Base-by-base conservation (phyloP, 1,284 basidiomycete genomes). In the Trichosporon faecale region DNA sequence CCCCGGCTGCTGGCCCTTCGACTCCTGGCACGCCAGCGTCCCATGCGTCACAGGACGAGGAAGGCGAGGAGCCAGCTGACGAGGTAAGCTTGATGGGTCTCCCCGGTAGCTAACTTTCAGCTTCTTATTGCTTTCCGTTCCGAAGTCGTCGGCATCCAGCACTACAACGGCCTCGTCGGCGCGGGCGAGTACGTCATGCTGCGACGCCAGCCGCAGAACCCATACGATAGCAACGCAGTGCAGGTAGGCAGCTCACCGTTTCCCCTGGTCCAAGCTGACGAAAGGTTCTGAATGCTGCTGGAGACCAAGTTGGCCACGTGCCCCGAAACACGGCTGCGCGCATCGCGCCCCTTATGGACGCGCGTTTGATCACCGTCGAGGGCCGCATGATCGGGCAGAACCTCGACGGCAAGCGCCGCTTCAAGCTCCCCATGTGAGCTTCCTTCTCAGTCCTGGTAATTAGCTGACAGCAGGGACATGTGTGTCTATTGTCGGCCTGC, bases 141-240 rank as follows among this genome's bases (percentile, higher is more conserved):
- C 0, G 89, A 87, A 64, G 88, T 93, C 16, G 93, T 94, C 0
- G 92, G 92, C 0, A 85, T 94, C 12, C 91, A 92, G 77, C 92
- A 94, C 78, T 94, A 94, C 77, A n/a, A 57, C 88, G 91, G 92
- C 46, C 77, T 94, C 66, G 93, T 93, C 46, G 91, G 89, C 3
- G 80, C 86, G 0, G 91, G 90, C 60, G 92, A 94, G 80, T 87
- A 92, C 80, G 92, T 94, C n/a, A 82, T 86, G 60, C 85, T 94
- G 0, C 82, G 88, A 2, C 84, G 92, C 70, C 87, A 94, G 77
- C 91, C 91, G 0, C 70, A 81, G 0, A 94, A 94, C 78, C 74
- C 69, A 70, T 91, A 89, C 75, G 92, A 94, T 74, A 81, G 84
- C 87, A 91, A 83, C 66, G 85, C 78, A 21, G 66, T 74, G 11